These are phyloP conservation scores for Pluteus cervinus DNA, from an alignment of 768 basidiomycete genomes.

Conservation along the genomic window DNA sequence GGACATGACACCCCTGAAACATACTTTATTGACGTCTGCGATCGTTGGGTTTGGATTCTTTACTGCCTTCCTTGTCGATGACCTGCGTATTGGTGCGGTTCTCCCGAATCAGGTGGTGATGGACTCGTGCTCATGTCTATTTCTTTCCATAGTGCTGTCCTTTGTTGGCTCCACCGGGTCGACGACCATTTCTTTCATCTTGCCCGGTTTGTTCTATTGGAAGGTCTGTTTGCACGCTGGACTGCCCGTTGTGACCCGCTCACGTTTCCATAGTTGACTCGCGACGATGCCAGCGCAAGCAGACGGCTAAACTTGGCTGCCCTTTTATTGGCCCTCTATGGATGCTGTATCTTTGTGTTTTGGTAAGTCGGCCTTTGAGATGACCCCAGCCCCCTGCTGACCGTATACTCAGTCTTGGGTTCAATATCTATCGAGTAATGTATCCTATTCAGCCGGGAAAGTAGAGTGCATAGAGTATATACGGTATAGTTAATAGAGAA, in stretches of 20 bases:
- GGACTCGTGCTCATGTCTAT: too few relatives aligned
- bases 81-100: conserved; percentile 67
- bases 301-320: conserved; percentile 49
- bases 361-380: conserved; percentile 53
- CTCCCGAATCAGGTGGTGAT: neutral
- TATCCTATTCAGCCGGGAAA: conserved; percentile 21
- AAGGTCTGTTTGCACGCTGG: conserved; percentile 43
- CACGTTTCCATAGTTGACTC: conserved; percentile 48
- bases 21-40: conserved; percentile 58
- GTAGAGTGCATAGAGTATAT: conserved; percentile 14
- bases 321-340: conserved; percentile 69
- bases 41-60: conserved; percentile 63
- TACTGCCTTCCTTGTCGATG: conserved; percentile 73
- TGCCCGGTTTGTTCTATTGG: conserved; percentile 92
- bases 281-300: conserved; percentile 50
- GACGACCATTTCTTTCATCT: conserved; percentile 94
- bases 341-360: conserved; percentile 74
- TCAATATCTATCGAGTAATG: conserved; percentile 68
- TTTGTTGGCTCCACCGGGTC: conserved; percentile 97
- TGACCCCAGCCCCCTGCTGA: too few relatives aligned
- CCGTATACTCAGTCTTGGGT: conserved; percentile 59
- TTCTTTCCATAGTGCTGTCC: conserved; percentile 60
- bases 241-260: conserved; percentile 5
- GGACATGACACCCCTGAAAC: conserved; percentile 67
- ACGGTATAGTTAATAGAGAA: conserved; percentile 5